phyloP scores from a whole-genome alignment of 352 stramenopile genomes.

The Globisporangium splendens region DNA sequence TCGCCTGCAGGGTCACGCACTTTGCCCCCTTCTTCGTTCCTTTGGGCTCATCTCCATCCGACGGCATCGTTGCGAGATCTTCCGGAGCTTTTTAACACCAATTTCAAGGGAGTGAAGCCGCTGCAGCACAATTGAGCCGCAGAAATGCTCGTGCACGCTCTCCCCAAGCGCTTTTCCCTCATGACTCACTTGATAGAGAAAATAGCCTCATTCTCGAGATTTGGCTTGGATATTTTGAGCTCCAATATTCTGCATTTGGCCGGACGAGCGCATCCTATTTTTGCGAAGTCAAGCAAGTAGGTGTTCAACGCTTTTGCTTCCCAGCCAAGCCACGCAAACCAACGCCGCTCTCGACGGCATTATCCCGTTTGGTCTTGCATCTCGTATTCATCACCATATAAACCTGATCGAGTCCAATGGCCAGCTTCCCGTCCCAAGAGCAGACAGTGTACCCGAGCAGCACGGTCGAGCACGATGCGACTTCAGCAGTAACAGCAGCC shows the following conservation, averaged over 20 bases:
- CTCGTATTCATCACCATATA: too few relatives aligned
- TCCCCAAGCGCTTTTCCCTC: too few relatives aligned
- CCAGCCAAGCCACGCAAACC: not conserved
- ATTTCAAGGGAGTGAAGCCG: too few relatives aligned
- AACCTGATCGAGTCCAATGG: too few relatives aligned
- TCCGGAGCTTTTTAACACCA: not conserved
- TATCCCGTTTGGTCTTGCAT: too few relatives aligned
- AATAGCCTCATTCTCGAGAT: too few relatives aligned
- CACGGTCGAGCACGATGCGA: too few relatives aligned
- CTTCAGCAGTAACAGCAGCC: too few relatives aligned
- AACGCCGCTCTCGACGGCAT: too few relatives aligned
- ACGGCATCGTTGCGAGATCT: slow-evolving; percentile 10
- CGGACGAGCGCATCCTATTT: not conserved
- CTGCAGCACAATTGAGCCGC: not conserved
- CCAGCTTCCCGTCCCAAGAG: slow-evolving; percentile 40
- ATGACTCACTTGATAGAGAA: too few relatives aligned
- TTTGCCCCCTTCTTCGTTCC: slow-evolving; percentile 3
- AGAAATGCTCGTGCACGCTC: not conserved
- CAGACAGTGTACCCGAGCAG: slow-evolving; percentile 6
- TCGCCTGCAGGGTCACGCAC: slow-evolving; percentile 6
- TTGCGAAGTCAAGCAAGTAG: not conserved
- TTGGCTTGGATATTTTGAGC: too few relatives aligned
- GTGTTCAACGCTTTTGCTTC: not conserved
- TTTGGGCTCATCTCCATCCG: slow-evolving; percentile 3
- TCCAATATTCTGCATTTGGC: too few relatives aligned